Conservation (phyloP, 2,329 filamentous ascomycete genomes). For the Nigrospora oryzae region DNA sequence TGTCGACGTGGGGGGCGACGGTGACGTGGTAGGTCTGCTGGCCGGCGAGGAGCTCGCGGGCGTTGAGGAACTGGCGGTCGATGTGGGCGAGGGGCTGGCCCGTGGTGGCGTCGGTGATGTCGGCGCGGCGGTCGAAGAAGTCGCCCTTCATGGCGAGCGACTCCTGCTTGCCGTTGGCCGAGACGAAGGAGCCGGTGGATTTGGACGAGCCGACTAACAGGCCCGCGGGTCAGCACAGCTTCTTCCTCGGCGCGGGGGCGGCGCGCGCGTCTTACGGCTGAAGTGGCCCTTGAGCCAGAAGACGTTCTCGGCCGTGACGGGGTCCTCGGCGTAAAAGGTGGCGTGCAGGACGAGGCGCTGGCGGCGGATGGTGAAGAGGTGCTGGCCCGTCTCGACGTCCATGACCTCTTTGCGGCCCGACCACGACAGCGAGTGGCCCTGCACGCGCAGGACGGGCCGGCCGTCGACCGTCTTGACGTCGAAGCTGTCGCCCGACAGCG, state of each 20-base stretch:
- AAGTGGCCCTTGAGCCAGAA: conserved; percentile 49
- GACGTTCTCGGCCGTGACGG: conserved; percentile 31
- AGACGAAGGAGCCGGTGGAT: conserved; percentile 49
- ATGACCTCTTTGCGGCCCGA: conserved; percentile 46
- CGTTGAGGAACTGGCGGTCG: conserved; percentile 47
- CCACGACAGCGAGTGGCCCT: conserved; percentile 44
- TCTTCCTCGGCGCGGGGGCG: too few species aligned
- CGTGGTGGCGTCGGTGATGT: conserved; percentile 44
- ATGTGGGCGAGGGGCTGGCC: conserved; percentile 49
- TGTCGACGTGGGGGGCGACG: conserved; percentile 57
- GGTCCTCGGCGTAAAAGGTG: conserved; percentile 40
- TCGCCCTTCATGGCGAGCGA: conserved; percentile 51
- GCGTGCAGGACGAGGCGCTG: conserved; percentile 40
- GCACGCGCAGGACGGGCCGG: conserved; percentile 43
- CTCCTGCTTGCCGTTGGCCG: conserved; percentile 30
- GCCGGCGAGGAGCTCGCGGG: conserved; percentile 46
- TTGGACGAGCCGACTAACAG: conserved; percentile 48
- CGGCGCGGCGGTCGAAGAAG: conserved; percentile 47
- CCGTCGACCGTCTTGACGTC: conserved; percentile 49
- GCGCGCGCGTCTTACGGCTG: conserved; percentile 37
- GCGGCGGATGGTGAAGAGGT: conserved; percentile 51
- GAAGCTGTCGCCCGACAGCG: conserved; percentile 56
- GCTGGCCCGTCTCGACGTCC: conserved; percentile 38
- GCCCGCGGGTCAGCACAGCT: too few species aligned
- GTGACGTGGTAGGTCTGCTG: conserved; percentile 59